phyloP scores from a whole-genome alignment of 768 basidiomycete genomes.

The Epithele typhae region DNA sequence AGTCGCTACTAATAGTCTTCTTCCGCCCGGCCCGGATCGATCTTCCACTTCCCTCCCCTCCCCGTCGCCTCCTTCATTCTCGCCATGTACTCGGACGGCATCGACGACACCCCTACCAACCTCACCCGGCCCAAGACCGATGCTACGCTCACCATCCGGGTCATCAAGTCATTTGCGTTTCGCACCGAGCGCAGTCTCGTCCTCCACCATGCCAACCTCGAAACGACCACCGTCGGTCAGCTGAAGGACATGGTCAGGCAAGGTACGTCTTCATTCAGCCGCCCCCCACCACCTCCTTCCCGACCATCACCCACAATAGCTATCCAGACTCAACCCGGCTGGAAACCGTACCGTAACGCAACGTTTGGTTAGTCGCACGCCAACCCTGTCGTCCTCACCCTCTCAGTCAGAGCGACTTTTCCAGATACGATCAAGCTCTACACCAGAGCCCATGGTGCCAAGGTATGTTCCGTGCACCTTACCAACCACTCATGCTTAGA shows the following conservation, averaged over 20 bases:
- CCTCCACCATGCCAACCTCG: slow-evolving; percentile 76
- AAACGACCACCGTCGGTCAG: slow-evolving; percentile 68
- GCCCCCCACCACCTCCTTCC: too few relatives aligned
- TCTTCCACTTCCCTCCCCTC: too few relatives aligned
- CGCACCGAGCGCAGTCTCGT: slow-evolving; percentile 88
- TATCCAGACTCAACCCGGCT: slow-evolving; percentile 68
- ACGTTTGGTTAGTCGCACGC: slow-evolving; percentile 67
- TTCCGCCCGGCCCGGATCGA: too few relatives aligned
- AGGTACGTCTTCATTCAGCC: slow-evolving; percentile 40
- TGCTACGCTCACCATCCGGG: slow-evolving; percentile 84
- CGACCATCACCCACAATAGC: slow-evolving; percentile 36
- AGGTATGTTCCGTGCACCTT: slow-evolving; percentile 44
- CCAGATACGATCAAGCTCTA: slow-evolving; percentile 93
- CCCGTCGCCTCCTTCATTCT: too few relatives aligned
- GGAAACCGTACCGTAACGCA: slow-evolving; percentile 83
- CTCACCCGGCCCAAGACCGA: slow-evolving; percentile 60
- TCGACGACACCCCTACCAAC: slow-evolving; percentile 54
- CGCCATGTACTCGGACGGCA: slow-evolving; percentile 22
- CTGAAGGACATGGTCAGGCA: slow-evolving; percentile 69
- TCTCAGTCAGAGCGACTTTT: too few relatives aligned
- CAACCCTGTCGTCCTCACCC: too few relatives aligned
- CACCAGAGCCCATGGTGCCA: slow-evolving; percentile 90
- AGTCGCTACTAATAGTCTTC: too few relatives aligned
- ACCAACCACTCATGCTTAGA: background rate
- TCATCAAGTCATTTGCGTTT: slow-evolving; percentile 94